Evolutionary conservation across 371 early-diverging fungal species (phyloP), one percentile per base, ranked within the genome.

Genomic region (Nematocida minor): DNA sequence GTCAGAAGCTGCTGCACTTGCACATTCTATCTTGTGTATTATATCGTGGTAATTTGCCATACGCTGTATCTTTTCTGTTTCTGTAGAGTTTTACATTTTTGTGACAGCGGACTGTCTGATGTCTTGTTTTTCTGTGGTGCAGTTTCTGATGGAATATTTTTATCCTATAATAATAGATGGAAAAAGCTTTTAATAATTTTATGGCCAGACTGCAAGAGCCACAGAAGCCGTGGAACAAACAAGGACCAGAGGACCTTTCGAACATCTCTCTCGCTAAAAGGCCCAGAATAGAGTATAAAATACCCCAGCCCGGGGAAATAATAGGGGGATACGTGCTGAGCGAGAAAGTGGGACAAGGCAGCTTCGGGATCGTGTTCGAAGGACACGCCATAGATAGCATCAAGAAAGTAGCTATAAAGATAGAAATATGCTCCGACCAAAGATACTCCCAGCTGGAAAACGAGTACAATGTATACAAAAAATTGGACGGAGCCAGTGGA

Each of bases 301-400:
- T 74, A 16, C 49, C 54, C 40, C 66, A 60, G 51, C 60, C 78
- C 55, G 80, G 70, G 18, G 63, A 68, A 27, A 63, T 44, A 70
- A 49, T 80, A 14, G 80, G 70, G 9, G 68, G 49, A 7, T 80
- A 80, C 40, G 31, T 57, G 7, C 32, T 80, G n/a, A 51, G 42
- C 7, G 64, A 69, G 34, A 68, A 80, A 40, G 55, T 80, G 36
- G 95, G 96, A 9, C 88, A 88, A 51, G 97, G 97, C 32, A 95
- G 94, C 2, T 95, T 94, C 84, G 97, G 94, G 0, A 88, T 87
- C 38, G 97, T 94, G 1, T 91, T 85, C 82, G 86, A 89, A 67
- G 90, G 85, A 9, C 79, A 84, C 38, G 91, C 94, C 82, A 87
- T 87, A 70, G 81, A 92, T 55, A 94, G 94, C 79, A 90, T 88